phyloP scores from a whole-genome alignment of 306 rosid species.

The Malus orientalis region DNA sequence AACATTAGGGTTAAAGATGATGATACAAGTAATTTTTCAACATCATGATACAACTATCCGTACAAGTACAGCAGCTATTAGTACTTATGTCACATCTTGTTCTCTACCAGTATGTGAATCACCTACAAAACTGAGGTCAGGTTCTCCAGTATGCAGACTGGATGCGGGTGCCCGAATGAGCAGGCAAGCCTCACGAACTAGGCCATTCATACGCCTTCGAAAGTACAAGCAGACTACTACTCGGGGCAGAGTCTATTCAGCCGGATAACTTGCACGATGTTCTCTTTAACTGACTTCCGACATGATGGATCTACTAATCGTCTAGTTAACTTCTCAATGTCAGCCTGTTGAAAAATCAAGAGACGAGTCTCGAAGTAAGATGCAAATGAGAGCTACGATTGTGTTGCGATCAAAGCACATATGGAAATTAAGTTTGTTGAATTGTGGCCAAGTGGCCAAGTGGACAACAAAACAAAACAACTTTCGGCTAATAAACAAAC shows the following conservation, averaged over 20 bases:
- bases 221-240: constrained; percentile 54
- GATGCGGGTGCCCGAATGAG: constrained; percentile 11
- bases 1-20: constrained; percentile 18
- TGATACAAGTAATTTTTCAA: constrained; percentile 26
- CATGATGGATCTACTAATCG: constrained; percentile 38
- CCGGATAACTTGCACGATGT: not conserved
- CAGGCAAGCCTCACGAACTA: constrained; percentile 15
- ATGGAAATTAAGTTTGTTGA: not conserved
- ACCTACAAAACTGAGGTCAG: constrained; percentile 32
- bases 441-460: too few species aligned
- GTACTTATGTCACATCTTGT: constrained; percentile 20
- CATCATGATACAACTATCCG: constrained; percentile 16
- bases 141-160: constrained; percentile 15
- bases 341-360: constrained; percentile 54
- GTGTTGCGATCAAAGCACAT: not conserved
- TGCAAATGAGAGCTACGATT: not conserved
- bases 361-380: not conserved
- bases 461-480: too few species aligned
- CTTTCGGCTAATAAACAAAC: too few species aligned
- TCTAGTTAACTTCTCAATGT: constrained; percentile 87
- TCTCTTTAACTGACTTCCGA: constrained; percentile 12
- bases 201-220: constrained; percentile 30
- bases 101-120: constrained; percentile 28
- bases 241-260: constrained; percentile 23
- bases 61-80: constrained; percentile 21